Evolutionary conservation across 1,284 basidiomycete species (phyloP).

Genomic region (Rhodotorula sp.): DNA sequence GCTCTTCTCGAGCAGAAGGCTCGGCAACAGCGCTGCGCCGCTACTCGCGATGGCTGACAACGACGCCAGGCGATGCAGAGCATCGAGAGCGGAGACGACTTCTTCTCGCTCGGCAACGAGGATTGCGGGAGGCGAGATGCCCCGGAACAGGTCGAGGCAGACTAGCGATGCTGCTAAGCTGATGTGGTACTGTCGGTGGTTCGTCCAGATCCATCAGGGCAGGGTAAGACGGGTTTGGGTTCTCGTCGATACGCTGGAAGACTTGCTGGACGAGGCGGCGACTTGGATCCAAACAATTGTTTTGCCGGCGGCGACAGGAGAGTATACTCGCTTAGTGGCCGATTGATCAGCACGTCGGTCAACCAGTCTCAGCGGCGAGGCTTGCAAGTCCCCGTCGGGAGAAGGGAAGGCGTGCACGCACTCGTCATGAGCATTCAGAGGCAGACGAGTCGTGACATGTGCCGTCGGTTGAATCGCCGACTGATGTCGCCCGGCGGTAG

Average conservation of each 20-base stretch:
- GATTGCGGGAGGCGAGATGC: neutral
- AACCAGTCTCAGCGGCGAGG: slow-evolving; percentile 12
- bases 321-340: slow-evolving; percentile 22
- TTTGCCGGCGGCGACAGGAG: slow-evolving; percentile 3
- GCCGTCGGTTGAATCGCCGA: slow-evolving; percentile 12
- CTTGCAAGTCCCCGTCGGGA: neutral
- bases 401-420: neutral
- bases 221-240: slow-evolving; percentile 14
- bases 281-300: slow-evolving; percentile 20
- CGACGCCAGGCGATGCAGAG: slow-evolving; percentile 5
- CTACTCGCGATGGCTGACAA: slow-evolving; percentile 16
- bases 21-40: slow-evolving; percentile 15
- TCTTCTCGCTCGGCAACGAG: slow-evolving; percentile 14
- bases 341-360: slow-evolving; percentile 9
- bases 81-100: slow-evolving; percentile 1
- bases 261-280: slow-evolving; percentile 20
- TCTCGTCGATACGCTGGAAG: slow-evolving; percentile 20
- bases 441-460: slow-evolving; percentile 30
- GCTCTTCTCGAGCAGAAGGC: slow-evolving; percentile 17
- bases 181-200: slow-evolving; percentile 18
- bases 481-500: slow-evolving; percentile 7
- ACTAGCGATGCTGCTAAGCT: slow-evolving; percentile 18
- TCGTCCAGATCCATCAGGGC: slow-evolving; percentile 17
- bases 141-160: slow-evolving; percentile 28
- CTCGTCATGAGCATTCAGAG: slow-evolving; percentile 24